A percentile compares a stretch with the other conserved stretches of the same genome.
These are phyloP conservation scores for Jatropha curcas DNA, from an alignment of 345 rosid genomes.

Conservation along the genomic window DNA sequence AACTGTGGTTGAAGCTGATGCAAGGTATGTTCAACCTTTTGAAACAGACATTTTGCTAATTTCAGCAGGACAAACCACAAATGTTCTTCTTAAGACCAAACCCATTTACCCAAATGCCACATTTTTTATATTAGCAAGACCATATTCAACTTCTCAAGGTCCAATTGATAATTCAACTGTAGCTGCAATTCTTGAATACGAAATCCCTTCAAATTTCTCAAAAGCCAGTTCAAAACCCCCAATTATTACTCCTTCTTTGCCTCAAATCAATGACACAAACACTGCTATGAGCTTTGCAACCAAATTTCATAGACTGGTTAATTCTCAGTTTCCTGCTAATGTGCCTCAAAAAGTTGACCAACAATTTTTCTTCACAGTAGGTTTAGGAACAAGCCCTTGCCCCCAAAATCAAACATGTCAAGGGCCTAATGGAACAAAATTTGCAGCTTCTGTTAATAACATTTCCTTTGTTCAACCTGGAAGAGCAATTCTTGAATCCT, in stretches of 20 bases:
- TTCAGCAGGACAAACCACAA: constrained; percentile 74
- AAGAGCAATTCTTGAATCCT: constrained; percentile 54
- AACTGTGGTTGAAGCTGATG: constrained; percentile 77
- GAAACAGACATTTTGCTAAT: constrained; percentile 43
- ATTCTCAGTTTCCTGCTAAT: constrained; percentile 47
- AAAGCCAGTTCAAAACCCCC: constrained; percentile 21
- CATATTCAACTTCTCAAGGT: constrained; percentile 68
- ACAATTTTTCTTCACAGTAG: constrained; percentile 54
- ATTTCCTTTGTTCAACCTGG: constrained; percentile 57
- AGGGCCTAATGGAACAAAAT: constrained; percentile 69
- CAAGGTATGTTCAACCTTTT: constrained; percentile 72
- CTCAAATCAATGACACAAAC: constrained; percentile 56
- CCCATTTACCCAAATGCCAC: constrained; percentile 45
- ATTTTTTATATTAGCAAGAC: constrained; percentile 68
- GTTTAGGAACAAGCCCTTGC: constrained; percentile 65
- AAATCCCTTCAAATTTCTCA: constrained; percentile 18
- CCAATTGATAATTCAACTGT: constrained; percentile 65
- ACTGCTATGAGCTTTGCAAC: constrained; percentile 45
- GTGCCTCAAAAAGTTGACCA: constrained; percentile 56
- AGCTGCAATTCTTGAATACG: constrained; percentile 65
- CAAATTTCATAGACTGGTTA: constrained; percentile 57
- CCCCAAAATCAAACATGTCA: constrained; percentile 69
- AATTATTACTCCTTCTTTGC: constrained; percentile 48
- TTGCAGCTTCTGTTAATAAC: constrained; percentile 66
- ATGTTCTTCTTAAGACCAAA: constrained; percentile 63